phyloP scores from a whole-genome alignment of 2,329 filamentous ascomycete genomes.

The Colletotrichum gloeosporioides region DNA sequence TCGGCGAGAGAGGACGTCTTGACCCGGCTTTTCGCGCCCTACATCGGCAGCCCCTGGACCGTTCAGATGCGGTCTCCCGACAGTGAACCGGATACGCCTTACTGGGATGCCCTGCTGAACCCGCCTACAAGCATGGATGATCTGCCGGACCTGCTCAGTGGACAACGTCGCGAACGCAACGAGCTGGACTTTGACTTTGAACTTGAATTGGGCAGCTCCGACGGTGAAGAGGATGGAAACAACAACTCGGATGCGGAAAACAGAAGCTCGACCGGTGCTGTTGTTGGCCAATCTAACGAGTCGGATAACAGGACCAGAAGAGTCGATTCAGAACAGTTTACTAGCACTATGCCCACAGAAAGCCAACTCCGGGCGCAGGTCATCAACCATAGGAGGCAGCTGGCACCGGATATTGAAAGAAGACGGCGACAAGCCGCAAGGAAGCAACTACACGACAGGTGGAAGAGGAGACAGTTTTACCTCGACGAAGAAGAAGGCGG shows the following conservation, averaged over 20 bases:
- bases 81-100: conserved; percentile 40
- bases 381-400: conserved; percentile 38
- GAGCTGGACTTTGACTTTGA: conserved; percentile 22
- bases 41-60: conserved; percentile 23
- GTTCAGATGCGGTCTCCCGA: conserved; percentile 32
- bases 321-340: conserved; percentile 31
- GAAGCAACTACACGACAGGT: conserved; percentile 69
- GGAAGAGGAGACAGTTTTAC: conserved; percentile 81
- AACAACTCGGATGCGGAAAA: conserved; percentile 31
- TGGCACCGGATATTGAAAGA: conserved; percentile 43
- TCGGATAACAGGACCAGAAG: not conserved
- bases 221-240: conserved; percentile 27
- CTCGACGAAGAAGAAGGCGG: conserved; percentile 85
- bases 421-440: conserved; percentile 47
- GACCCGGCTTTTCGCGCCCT: conserved; percentile 52
- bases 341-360: conserved; percentile 40
- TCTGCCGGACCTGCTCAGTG: conserved; percentile 43
- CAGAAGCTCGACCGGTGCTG: conserved; percentile 1
- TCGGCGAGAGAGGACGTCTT: conserved; percentile 67
- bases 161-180: conserved; percentile 21
- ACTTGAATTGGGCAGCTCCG: conserved; percentile 20
- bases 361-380: conserved; percentile 45
- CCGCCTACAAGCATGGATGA: conserved; percentile 50
- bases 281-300: not conserved
- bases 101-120: conserved; percentile 49